A percentile compares a stretch with the other conserved stretches of the same genome.
These are phyloP conservation scores for Hyaloscypha hepaticicola DNA, from an alignment of 495 filamentous ascomycete genomes.

Conservation along the genomic window DNA sequence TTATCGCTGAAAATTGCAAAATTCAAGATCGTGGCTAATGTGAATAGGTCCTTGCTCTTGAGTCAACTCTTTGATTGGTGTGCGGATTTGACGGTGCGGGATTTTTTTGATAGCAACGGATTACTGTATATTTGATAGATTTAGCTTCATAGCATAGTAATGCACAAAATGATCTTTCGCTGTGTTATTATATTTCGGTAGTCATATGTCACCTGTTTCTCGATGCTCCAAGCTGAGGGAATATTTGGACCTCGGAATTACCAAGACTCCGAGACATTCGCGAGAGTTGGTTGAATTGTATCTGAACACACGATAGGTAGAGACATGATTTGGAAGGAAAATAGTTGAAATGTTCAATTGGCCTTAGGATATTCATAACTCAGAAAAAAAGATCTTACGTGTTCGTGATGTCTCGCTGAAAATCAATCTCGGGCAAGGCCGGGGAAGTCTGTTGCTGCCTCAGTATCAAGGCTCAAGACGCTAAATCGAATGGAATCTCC, in stretches of 20 bases:
- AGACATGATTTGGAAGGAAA: too few species aligned
- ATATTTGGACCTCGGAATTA: too few species aligned
- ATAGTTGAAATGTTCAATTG: too few species aligned
- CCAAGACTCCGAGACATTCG: too few species aligned
- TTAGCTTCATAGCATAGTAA: neutral
- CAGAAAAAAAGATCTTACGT: too few species aligned
- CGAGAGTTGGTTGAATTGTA: too few species aligned
- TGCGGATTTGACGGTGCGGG: neutral
- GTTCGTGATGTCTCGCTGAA: neutral
- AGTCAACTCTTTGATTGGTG: slow-evolving; percentile 43
- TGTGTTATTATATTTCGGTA: too few species aligned
- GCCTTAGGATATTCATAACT: too few species aligned
- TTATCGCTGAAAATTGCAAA: slow-evolving; percentile 13
- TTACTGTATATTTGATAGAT: neutral
- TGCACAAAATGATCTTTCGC: too few species aligned
- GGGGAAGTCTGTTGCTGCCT: neutral
- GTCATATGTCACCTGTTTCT: too few species aligned
- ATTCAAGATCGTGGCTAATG: slow-evolving; percentile 12
- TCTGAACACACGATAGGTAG: too few species aligned
- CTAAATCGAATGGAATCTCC: neutral
- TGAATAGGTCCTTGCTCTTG: slow-evolving; percentile 51
- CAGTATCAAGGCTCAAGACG: neutral
- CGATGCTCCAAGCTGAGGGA: too few species aligned
- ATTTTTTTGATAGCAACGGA: neutral
- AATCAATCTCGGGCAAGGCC: neutral